Percentiles rank a stretch among this genome's conserved stretches.
Conservation (phyloP, 768 basidiomycete species). For the Lepiota brunneoincarnata region DNA sequence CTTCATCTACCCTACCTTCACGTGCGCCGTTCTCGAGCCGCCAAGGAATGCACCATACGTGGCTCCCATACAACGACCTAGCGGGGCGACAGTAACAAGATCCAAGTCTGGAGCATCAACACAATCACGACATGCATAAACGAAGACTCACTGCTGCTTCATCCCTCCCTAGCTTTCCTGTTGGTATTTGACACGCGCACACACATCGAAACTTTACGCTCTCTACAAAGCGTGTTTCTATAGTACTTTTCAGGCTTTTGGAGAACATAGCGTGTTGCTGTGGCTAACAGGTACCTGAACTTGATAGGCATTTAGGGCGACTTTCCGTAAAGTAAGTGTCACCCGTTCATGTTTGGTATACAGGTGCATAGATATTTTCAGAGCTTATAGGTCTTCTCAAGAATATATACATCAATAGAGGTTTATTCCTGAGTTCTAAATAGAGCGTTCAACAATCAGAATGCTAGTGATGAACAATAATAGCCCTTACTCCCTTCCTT, state of each 20-base stretch:
- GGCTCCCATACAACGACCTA: constrained; percentile 6
- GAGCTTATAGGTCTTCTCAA: too few relatives aligned
- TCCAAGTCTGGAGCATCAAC: constrained; percentile 7
- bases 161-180: not conserved
- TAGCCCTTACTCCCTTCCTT: too few relatives aligned
- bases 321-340: too few relatives aligned
- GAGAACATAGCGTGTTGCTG: too few relatives aligned
- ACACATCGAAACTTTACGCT: not conserved
- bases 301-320: too few relatives aligned
- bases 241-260: not conserved
- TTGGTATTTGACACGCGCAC: constrained; percentile 1
- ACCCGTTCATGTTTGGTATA: too few relatives aligned
- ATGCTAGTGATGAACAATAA: too few relatives aligned
- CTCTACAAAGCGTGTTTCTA: not conserved
- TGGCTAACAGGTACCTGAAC: too few relatives aligned
- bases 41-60: not conserved
- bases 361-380: too few relatives aligned
- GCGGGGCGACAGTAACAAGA: constrained; percentile 2
- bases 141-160: not conserved
- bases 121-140: constrained; percentile 5
- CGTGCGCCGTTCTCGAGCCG: constrained; percentile 1
- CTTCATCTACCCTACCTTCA: not conserved
- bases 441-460: too few relatives aligned
- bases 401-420: too few relatives aligned
- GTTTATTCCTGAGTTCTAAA: too few relatives aligned